Conservation (phyloP, 1,284 basidiomycete species). For the Ganoderma lucidum region DNA sequence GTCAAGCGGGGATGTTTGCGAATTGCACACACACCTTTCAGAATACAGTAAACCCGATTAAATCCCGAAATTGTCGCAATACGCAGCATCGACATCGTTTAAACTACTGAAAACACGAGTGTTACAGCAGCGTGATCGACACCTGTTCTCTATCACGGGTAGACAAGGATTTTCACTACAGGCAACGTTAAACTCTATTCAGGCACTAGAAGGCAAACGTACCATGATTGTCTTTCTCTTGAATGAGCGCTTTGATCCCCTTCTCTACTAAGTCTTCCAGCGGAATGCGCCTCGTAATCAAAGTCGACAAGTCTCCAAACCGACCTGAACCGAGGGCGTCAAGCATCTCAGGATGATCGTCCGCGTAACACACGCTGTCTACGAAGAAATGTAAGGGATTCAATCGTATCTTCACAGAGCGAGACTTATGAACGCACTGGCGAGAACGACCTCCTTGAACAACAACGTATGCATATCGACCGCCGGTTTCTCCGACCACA, state of each 20-base stretch:
- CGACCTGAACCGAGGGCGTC: conserved; percentile 39
- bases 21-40: neutral
- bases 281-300: conserved; percentile 42
- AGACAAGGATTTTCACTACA: conserved; percentile 13
- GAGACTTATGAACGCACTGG: conserved; percentile 24
- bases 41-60: neutral
- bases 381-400: neutral
- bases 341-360: conserved; percentile 40
- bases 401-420: rapidly evolving
- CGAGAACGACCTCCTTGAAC: conserved; percentile 40
- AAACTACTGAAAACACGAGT: neutral
- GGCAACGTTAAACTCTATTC: neutral
- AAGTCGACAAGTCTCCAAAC: conserved; percentile 36
- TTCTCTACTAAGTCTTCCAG: conserved; percentile 43
- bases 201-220: conserved; percentile 4
- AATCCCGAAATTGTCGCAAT: neutral
- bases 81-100: neutral
- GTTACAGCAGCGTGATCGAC: no score
- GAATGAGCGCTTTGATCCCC: conserved; percentile 41
- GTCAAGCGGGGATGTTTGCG: neutral
- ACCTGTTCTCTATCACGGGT: conserved; percentile 11
- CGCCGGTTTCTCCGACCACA: conserved; percentile 38
- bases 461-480: conserved; percentile 40
- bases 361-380: conserved; percentile 28
- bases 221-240: conserved; percentile 45